Evolutionary conservation across 2,329 filamentous ascomycete species (phyloP).

Genomic region (Aspergillus hortae): DNA sequence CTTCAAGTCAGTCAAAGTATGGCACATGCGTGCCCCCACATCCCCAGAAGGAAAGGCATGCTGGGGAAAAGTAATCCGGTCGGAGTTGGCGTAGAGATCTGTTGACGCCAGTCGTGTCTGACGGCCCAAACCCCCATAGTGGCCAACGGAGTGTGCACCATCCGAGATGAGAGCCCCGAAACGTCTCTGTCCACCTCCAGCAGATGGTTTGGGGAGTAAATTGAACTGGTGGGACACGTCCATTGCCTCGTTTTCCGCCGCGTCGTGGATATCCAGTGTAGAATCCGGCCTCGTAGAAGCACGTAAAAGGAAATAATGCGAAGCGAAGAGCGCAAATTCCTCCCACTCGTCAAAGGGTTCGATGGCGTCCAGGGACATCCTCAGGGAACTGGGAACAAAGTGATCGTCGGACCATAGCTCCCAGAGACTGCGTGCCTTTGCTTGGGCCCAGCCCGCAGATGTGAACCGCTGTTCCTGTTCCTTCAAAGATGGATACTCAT

Average conservation of each 20-base stretch:
- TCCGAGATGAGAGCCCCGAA: conserved; percentile 57
- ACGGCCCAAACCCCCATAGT: conserved; percentile 42
- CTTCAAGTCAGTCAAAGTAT: conserved; percentile 67
- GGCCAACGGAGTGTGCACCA: conserved; percentile 26
- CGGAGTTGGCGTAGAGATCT: conserved; percentile 44
- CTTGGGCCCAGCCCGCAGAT: conserved; percentile 62
- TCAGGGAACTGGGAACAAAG: conserved; percentile 61
- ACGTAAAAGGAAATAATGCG: conserved; percentile 77
- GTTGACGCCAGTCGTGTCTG: conserved; percentile 49
- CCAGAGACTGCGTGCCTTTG: conserved; percentile 70
- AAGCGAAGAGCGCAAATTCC: conserved; percentile 79
- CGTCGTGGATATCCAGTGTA: background rate
- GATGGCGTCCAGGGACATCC: conserved; percentile 61
- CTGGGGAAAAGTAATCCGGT: conserved; percentile 47
- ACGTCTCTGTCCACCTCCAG: conserved; percentile 50
- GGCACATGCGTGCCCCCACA: conserved; percentile 60
- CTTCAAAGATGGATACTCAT: conserved; percentile 63
- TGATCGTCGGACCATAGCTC: conserved; percentile 70
- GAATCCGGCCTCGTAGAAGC: conserved; percentile 47
- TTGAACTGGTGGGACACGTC: conserved; percentile 14
- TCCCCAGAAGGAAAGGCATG: conserved; percentile 41
- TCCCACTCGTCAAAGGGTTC: conserved; percentile 97
- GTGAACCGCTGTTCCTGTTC: conserved; percentile 68
- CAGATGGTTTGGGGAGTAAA: conserved; percentile 20
- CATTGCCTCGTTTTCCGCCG: background rate